These are phyloP conservation scores for Trichoderma guizhouense DNA, from an alignment of 2,329 filamentous ascomycete genomes.

Conservation along the genomic window DNA sequence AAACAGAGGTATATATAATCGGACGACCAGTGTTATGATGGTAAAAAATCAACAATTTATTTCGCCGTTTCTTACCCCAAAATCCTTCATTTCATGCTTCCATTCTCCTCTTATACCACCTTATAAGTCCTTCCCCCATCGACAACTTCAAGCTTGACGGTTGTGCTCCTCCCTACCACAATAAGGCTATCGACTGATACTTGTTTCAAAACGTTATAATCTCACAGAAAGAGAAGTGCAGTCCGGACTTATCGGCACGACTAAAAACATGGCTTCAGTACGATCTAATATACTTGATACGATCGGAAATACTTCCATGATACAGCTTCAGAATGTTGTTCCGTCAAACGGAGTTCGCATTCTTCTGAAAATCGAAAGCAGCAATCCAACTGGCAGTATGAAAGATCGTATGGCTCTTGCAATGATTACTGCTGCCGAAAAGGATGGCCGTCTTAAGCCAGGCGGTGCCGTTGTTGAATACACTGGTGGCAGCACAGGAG, in stretches of 20 bases:
- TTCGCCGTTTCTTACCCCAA: background rate
- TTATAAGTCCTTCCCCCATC: background rate
- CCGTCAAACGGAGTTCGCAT: conserved; percentile 5
- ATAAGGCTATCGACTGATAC: background rate
- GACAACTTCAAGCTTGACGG: background rate
- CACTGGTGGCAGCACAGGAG: conserved; percentile 6
- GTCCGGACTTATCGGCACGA: background rate
- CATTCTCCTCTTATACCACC: background rate
- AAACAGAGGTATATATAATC: background rate
- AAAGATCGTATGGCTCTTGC: conserved; percentile 15
- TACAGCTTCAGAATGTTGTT: background rate
- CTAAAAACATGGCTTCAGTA: background rate
- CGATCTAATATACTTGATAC: background rate
- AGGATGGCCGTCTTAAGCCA: conserved; percentile 1
- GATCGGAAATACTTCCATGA: background rate
- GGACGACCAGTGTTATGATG: background rate
- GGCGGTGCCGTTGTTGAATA: conserved; percentile 13
- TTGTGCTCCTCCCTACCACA: background rate
- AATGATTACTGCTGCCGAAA: conserved; percentile 11
- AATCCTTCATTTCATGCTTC: background rate
- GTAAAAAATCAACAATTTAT: background rate
- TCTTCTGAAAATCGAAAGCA: conserved; percentile 1
- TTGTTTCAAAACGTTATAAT: background rate
- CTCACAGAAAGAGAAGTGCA: background rate
- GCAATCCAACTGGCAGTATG: conserved; percentile 9